Conservation (phyloP, 352 stramenopile species). For the Vaucheria bursata region DNA sequence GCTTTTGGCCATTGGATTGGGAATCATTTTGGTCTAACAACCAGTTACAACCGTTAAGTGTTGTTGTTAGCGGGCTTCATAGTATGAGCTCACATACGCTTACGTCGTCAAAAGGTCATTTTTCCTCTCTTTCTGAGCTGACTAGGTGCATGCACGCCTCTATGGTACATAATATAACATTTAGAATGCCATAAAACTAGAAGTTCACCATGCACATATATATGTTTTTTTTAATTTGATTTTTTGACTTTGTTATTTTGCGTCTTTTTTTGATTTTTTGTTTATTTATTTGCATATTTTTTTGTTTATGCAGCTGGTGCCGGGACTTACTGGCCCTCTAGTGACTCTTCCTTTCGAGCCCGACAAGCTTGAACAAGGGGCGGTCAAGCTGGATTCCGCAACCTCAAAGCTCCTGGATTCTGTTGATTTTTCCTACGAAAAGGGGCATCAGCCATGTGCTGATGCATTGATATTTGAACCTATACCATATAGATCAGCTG, state of each 20-base stretch:
- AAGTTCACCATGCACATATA: not conserved
- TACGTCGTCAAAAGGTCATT: constrained; percentile 57
- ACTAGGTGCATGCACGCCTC: constrained; percentile 59
- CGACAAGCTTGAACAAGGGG: constrained; percentile 3
- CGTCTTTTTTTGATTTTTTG: too few relatives aligned
- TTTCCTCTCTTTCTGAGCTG: constrained; percentile 57
- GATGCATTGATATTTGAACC: constrained; percentile 45
- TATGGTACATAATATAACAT: too few relatives aligned
- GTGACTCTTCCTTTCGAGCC: constrained; percentile 50
- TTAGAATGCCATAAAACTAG: not conserved
- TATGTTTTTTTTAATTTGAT: not conserved
- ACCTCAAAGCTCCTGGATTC: not conserved
- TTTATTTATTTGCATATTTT: too few relatives aligned
- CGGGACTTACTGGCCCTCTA: constrained; percentile 62
- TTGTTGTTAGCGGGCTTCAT: constrained; percentile 38
- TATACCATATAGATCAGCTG: constrained; percentile 48
- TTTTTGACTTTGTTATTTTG: too few relatives aligned
- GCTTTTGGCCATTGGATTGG: constrained; percentile 29
- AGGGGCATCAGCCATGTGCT: constrained; percentile 29
- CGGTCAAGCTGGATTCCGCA: not conserved
- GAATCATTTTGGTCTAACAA: constrained; percentile 26
- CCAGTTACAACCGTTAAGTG: constrained; percentile 26
- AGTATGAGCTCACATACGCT: constrained; percentile 54
- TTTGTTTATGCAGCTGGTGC: constrained; percentile 55
- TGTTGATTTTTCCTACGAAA: not conserved